These are phyloP conservation scores for Davidsoniella virescens DNA, from an alignment of 2,329 filamentous ascomycete species.

Conservation along the genomic window DNA sequence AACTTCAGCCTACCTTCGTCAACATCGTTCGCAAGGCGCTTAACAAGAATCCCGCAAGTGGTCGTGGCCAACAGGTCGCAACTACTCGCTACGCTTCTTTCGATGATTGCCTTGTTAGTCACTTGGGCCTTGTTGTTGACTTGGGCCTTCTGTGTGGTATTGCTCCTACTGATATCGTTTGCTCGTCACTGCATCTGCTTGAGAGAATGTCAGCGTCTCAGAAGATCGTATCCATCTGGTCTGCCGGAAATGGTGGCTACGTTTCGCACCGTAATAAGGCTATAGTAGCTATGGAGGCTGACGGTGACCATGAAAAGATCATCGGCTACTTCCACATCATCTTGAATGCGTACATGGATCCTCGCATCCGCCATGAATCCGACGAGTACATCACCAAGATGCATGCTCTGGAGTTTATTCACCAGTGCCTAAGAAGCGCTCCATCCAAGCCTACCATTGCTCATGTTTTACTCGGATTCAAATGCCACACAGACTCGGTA, in stretches of 20 bases:
- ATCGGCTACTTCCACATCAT: conserved; percentile 11
- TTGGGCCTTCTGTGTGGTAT: conserved; percentile 77
- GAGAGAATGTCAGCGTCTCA: conserved; percentile 74
- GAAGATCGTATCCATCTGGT: conserved; percentile 58
- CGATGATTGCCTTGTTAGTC: conserved; percentile 76
- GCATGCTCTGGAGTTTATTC: conserved; percentile 72
- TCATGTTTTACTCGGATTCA: conserved; percentile 79
- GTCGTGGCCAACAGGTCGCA: conserved; percentile 44
- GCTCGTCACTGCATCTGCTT: conserved; percentile 66
- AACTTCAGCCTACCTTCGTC: conserved; percentile 79
- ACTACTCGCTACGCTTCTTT: conserved; percentile 65
- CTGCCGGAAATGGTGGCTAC: conserved; percentile 17
- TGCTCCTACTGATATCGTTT: conserved; percentile 62
- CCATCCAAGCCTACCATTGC: conserved; percentile 72
- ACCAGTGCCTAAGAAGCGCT: conserved; percentile 58
- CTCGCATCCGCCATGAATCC: conserved; percentile 52
- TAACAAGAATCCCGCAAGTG: conserved; percentile 32
- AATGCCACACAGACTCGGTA: conserved; percentile 54
- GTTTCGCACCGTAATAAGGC: conserved; percentile 57
- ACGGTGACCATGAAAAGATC: conserved; percentile 67
- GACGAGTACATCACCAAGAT: conserved; percentile 68
- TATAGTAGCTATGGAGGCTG: conserved; percentile 71
- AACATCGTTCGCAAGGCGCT: conserved; percentile 51
- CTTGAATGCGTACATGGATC: conserved; percentile 47
- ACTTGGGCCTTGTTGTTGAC: conserved; percentile 63